Evolutionary conservation across 345 rosid genomes (phyloP), one percentile per base, ranked within the genome.

Genomic region (Mercurialis annua): DNA sequence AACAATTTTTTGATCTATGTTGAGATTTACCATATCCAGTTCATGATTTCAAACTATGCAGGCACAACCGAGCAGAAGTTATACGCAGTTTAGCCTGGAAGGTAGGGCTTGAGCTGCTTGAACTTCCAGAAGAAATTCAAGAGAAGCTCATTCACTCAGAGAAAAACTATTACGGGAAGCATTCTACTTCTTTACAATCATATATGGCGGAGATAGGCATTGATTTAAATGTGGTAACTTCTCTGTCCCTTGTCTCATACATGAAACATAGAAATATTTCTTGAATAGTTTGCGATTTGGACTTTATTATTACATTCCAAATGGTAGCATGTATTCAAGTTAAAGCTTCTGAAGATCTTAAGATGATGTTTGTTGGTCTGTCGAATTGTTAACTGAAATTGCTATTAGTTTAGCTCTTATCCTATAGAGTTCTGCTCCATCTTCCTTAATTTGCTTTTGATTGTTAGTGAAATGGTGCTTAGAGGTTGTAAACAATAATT

Each of bases 51-150:
- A 11, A 26, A n/a, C 54, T 64, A 2, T 76, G 67, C 78, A 90
- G 97, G 82, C 79, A 87, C 75, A 94, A 89, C 70, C 75, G 99
- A 60, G 91, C 96, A 20, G 97, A 89, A 66, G 84, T 79, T 62
- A 81, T 91, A 64, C 86, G 82, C 67, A 90, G 80, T 74, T 73
- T 90, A 75, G 84, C 76, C 5, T 89, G 97, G 97, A 85, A 77
- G 21, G 78, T 91, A 10, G 96, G 94, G 50, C 83, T 86, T 33
- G 85, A 83, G 80, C 86, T 86, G 66, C 66, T 79, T 68, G 90
- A 83, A 62, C 87, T 90, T 68, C 97, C 96, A 1, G 68, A 80
- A 68, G 95, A 89, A 62, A 85, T 94, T 64, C 81, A 83, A 70
- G 89, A 77, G 76, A 91, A 86, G 82, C 85, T 93, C 62, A 86